Evolutionary conservation across 2,329 filamentous ascomycete genomes (phyloP).

Genomic region (Furcasterigmium sp.): DNA sequence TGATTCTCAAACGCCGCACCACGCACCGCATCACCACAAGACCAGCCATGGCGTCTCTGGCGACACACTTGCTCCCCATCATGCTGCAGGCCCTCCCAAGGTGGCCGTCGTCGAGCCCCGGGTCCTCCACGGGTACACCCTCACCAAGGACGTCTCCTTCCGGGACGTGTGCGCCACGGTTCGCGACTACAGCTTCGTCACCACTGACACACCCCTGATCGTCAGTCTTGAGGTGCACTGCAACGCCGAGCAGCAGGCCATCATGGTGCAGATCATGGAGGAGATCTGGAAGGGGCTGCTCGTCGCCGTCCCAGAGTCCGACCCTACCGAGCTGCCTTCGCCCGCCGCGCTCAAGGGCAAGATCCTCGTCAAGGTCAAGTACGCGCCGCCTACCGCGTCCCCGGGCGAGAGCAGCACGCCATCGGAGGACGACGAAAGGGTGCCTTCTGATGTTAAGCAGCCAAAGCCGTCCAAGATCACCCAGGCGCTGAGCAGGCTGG

Average conservation of each 20-base stretch:
- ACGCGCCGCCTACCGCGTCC: constrained; percentile 40
- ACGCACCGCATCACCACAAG: too few relatives aligned
- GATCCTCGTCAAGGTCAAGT: constrained; percentile 82
- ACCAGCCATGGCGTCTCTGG: too few relatives aligned
- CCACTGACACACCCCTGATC: constrained; percentile 77
- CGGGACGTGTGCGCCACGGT: constrained; percentile 80
- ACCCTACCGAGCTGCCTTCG: constrained; percentile 52
- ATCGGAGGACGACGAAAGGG: constrained; percentile 29
- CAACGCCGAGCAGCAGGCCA: constrained; percentile 70
- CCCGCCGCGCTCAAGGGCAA: constrained; percentile 68
- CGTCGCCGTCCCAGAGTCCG: constrained; percentile 46
- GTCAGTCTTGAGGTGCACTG: constrained; percentile 94
- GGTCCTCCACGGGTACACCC: constrained; percentile 82
- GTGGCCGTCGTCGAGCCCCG: constrained; percentile 56
- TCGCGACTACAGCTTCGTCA: constrained; percentile 69
- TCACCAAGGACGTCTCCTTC: constrained; percentile 85
- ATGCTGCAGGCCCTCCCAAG: too few relatives aligned
- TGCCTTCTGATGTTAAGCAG: constrained; percentile 33
- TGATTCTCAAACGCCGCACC: not conserved
- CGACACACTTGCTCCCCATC: too few relatives aligned
- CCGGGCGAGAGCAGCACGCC: constrained; percentile 26
- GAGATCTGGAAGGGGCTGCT: constrained; percentile 74
- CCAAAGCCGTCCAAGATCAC: constrained; percentile 60
- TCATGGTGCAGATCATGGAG: constrained; percentile 90
- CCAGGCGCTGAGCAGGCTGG: constrained; percentile 67